Conservation (phyloP, 2,329 filamentous ascomycete species). For the Teratosphaeriaceae sp. region DNA sequence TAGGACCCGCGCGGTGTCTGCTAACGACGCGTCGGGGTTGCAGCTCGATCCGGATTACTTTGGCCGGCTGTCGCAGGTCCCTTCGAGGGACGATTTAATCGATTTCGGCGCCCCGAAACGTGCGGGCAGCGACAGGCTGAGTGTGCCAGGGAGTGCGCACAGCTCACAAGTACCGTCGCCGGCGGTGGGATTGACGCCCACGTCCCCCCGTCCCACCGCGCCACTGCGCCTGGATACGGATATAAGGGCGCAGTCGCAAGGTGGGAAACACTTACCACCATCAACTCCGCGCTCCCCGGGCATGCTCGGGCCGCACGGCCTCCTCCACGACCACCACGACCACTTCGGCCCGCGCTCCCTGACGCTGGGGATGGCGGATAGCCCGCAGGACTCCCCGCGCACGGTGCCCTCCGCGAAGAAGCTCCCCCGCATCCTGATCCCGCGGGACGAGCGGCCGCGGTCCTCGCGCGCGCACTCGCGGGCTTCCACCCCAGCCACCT, state of each 20-base stretch:
- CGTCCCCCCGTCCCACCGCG: slow-evolving; percentile 2
- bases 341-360: background rate
- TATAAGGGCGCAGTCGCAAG: slow-evolving; percentile 1
- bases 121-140: background rate
- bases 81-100: background rate
- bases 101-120: slow-evolving; percentile 1
- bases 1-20: slow-evolving; percentile 49
- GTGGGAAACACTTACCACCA: no score
- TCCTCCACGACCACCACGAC: background rate
- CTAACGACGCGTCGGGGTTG: slow-evolving; percentile 48
- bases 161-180: slow-evolving; percentile 6
- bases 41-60: slow-evolving; percentile 35
- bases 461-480: no score
- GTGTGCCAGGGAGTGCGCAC: slow-evolving; percentile 1
- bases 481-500: slow-evolving; percentile 37
- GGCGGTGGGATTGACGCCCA: slow-evolving; percentile 3
- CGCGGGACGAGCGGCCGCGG: slow-evolving; percentile 21
- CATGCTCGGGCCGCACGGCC: no score
- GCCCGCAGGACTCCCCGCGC: slow-evolving; percentile 15
- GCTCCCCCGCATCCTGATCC: slow-evolving; percentile 37
- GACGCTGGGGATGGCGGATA: background rate
- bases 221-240: slow-evolving; percentile 1
- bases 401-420: slow-evolving; percentile 26
- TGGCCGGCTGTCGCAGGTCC: background rate
- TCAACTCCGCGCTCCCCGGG: no score